Evolutionary conservation across 108 stramenopile genomes (phyloP).

Genomic region (Cyclotella baltica): DNA sequence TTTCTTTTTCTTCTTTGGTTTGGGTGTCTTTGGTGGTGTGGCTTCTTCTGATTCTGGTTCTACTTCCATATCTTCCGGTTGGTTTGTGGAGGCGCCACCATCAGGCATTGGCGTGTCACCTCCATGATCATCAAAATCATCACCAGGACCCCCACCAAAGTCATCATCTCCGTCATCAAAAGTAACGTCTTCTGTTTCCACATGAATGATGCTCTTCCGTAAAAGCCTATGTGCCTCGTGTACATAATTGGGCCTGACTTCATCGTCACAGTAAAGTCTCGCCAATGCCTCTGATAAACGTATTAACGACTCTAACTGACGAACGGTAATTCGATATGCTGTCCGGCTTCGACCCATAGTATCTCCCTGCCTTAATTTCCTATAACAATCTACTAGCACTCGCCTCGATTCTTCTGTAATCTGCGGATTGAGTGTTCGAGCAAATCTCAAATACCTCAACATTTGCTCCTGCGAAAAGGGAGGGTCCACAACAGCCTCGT

Average conservation of each 20-base stretch:
- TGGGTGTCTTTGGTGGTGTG: conserved; percentile 42
- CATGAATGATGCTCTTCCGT: conserved; percentile 95
- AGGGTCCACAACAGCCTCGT: conserved; percentile 69
- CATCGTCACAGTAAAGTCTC: conserved; percentile 91
- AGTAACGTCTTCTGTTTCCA: conserved; percentile 95
- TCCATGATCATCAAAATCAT: conserved; percentile 40
- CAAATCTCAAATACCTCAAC: conserved; percentile 95
- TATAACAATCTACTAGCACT: conserved; percentile 96
- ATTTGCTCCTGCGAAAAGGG: conserved; percentile 91
- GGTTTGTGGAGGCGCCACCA: conserved; percentile 35
- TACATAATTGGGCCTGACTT: conserved; percentile 89
- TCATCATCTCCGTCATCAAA: conserved; percentile 93
- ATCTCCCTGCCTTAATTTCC: conserved; percentile 95
- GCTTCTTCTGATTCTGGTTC: conserved; percentile 28
- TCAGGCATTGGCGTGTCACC: conserved; percentile 29
- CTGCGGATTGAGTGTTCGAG: conserved; percentile 90
- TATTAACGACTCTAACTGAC: conserved; percentile 98
- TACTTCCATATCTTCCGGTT: conserved; percentile 54
- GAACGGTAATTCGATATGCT: conserved; percentile 98
- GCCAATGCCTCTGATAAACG: conserved; percentile 98
- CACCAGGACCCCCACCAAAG: conserved; percentile 34
- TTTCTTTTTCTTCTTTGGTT: conserved; percentile 81
- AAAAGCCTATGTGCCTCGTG: conserved; percentile 95
- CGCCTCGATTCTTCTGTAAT: conserved; percentile 86
- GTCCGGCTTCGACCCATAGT: conserved; percentile 91